phyloP scores from a whole-genome alignment of 1,284 basidiomycete genomes.

The Fomitopsis palustris region DNA sequence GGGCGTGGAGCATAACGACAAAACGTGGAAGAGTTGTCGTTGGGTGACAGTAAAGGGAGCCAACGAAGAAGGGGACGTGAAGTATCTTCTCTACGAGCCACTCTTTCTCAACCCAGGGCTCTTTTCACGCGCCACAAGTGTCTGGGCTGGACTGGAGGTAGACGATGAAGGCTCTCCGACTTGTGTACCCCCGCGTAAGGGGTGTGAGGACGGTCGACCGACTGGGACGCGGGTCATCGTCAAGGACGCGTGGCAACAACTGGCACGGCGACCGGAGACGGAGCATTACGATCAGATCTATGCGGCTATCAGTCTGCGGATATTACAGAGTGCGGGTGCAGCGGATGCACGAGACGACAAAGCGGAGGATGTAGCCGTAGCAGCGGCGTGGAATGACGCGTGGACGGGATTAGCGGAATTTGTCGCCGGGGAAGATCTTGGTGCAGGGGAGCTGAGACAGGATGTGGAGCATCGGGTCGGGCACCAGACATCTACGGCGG shows the following conservation, averaged over 20 bases:
- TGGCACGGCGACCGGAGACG: neutral
- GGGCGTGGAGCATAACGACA: neutral
- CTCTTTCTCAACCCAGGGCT: conserved; percentile 7
- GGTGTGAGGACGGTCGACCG: too few species aligned
- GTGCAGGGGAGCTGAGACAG: neutral
- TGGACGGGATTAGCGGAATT: neutral
- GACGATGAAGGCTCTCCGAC: neutral
- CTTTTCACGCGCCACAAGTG: neutral
- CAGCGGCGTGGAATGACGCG: too few species aligned
- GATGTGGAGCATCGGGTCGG: neutral
- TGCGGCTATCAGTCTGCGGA: too few species aligned
- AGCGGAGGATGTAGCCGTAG: too few species aligned
- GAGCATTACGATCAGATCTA: neutral
- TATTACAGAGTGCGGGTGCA: too few species aligned
- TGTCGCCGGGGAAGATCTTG: neutral
- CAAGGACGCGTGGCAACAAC: conserved; percentile 1
- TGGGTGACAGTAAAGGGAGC: neutral
- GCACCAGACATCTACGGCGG: neutral
- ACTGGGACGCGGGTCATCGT: too few species aligned
- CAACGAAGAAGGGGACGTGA: neutral
- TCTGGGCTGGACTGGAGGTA: neutral
- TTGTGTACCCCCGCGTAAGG: neutral
- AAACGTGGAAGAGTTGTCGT: neutral
- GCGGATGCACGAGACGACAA: too few species aligned
- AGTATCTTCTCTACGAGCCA: conserved; percentile 7